Evolutionary conservation across 352 stramenopile genomes (phyloP).

Genomic region (Phytophthora fragariaefolia): DNA sequence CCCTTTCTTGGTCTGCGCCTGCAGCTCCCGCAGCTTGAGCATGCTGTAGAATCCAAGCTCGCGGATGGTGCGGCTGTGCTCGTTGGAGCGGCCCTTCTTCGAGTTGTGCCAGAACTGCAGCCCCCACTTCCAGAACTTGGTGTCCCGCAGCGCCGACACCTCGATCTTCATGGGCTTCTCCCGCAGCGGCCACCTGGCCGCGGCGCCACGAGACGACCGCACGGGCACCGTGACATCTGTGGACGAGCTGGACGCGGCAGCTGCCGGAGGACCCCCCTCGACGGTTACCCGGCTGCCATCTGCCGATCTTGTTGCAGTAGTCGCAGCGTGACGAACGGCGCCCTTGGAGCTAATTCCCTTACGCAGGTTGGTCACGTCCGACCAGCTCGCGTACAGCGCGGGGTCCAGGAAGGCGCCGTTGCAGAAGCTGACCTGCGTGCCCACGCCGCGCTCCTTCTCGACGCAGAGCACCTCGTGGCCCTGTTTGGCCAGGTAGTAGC

Average conservation of each 20-base stretch:
- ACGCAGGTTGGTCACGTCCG: conserved; percentile 70
- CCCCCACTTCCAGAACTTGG: conserved; percentile 90
- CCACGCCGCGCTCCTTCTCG: conserved; percentile 81
- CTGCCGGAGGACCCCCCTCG: conserved; percentile 40
- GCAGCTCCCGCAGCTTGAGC: conserved; percentile 82
- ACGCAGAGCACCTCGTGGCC: conserved; percentile 89
- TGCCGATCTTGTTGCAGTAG: conserved; percentile 22
- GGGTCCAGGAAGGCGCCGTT: conserved; percentile 87
- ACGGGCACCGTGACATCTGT: conserved; percentile 35
- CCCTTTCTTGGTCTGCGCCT: conserved; percentile 77
- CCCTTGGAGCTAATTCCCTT: conserved; percentile 39
- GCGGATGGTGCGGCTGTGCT: conserved; percentile 81
- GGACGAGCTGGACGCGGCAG: conserved; percentile 39
- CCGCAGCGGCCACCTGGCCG: conserved; percentile 43
- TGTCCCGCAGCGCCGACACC: conserved; percentile 79
- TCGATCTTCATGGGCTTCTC: conserved; percentile 89
- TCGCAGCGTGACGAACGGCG: conserved; percentile 10
- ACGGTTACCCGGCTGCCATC: conserved; percentile 49
- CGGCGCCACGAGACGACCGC: conserved; percentile 22
- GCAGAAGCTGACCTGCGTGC: conserved; percentile 82
- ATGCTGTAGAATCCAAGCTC: conserved; percentile 90
- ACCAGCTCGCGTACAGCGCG: conserved; percentile 83
- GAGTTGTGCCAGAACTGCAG: conserved; percentile 87
- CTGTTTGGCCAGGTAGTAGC: conserved; percentile 86
- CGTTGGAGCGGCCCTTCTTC: conserved; percentile 76